Base-by-base conservation (phyloP, 805 yeast species). In the Candida insectalens region DNA sequence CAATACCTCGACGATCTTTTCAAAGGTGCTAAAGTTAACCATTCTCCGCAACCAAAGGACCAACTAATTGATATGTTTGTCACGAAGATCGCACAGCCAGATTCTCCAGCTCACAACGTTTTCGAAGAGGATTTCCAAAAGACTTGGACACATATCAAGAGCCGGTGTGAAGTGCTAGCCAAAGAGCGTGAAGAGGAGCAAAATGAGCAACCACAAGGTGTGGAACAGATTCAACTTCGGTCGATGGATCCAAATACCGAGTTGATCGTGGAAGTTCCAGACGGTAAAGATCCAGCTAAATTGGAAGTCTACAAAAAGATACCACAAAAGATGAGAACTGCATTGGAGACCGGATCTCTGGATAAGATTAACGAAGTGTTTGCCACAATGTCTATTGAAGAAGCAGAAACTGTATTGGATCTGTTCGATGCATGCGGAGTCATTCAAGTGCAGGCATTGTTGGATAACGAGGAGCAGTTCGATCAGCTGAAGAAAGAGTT, bases 281-380 rank as follows among this genome's bases (percentile, higher is more conserved):
- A 69, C n/a, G 66, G 70, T 3, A 58, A 68, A 4, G 23, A 12
- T 8, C 7, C 23, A 12, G 10, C 23, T 8, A 12, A 21, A 12
- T 21, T 8, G 10, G 65, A 68, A 3, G 60, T 54, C 15, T 77
- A 69, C 50, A 70, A 71, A 36, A 58, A 68, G 4, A 59, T 83
- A 35, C 78, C 85, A 0, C 53, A 56, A 10, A 60, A 61, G 6
- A 76, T 89, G 77, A 83, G 77, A 56, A 62, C 54, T 7, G 98
- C 98, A 0, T 65, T 89, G n/a, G 63, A 67, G 48, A 71, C 92
- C 0, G 71, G 69, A 25, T 65, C 72, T 6, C 64, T 89, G 36
- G 95, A 83, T 43, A 78, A 71, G 40, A 85, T 89, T 36, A 89
- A 89, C 60, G 69, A 74, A 44, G 89, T 83, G 2, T 83, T 89